phyloP scores from a whole-genome alignment of 2,329 filamentous ascomycete genomes.

The Shiraia sp. region DNA sequence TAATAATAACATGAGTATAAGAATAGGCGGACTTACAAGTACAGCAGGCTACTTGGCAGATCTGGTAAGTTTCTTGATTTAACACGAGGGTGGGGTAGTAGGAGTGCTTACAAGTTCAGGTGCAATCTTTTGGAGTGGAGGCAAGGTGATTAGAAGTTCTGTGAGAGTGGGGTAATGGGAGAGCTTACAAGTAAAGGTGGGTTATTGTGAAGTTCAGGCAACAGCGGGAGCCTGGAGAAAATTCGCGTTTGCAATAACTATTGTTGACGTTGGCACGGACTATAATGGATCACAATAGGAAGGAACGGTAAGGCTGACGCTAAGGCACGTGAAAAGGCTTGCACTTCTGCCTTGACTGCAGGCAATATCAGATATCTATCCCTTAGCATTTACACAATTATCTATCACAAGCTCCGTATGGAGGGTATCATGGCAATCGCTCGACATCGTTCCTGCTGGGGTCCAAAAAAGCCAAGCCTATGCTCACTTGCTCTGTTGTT shows the following conservation, averaged over 20 bases:
- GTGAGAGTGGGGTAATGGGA: too few relatives aligned
- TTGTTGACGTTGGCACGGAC: conserved; percentile 3
- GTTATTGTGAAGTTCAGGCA: background rate
- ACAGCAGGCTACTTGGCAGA: too few relatives aligned
- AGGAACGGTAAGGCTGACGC: too few relatives aligned
- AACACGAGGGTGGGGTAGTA: too few relatives aligned
- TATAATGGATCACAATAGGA: conserved; percentile 1
- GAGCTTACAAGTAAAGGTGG: background rate
- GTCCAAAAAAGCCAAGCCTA: background rate
- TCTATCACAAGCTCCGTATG: conserved; percentile 13
- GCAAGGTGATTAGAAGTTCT: too few relatives aligned
- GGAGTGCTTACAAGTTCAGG: too few relatives aligned
- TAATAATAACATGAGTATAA: too few relatives aligned
- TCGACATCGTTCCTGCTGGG: conserved; percentile 1
- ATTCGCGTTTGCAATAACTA: background rate
- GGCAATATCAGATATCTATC: background rate
- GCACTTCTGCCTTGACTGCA: conserved; percentile 1
- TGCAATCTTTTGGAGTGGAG: too few relatives aligned
- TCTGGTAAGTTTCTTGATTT: too few relatives aligned
- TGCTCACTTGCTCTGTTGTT: conserved; percentile 33
- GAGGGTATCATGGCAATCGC: conserved; percentile 22
- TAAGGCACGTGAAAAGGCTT: too few relatives aligned
- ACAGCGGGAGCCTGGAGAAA: conserved; percentile 1
- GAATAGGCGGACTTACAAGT: too few relatives aligned
- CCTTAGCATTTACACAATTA: conserved; percentile 7